Conservation (phyloP, 108 stramenopile species). For the Epithemia pelagica region DNA sequence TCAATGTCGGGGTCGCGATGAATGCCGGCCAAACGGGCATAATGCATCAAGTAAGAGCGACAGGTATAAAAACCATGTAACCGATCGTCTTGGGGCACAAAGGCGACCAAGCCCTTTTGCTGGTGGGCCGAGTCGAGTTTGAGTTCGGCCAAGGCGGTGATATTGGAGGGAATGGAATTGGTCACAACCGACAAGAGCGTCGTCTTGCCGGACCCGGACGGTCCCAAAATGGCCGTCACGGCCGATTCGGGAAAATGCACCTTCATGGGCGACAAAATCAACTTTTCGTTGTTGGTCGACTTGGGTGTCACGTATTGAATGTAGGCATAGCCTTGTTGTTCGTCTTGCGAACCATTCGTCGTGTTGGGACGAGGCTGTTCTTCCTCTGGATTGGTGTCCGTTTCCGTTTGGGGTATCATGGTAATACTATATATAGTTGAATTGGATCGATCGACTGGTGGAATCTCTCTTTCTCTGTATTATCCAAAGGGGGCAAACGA, state of each 20-base stretch:
- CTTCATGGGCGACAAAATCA: not conserved
- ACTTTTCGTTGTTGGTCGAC: not conserved
- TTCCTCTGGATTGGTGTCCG: too few relatives aligned
- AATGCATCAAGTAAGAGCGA: conserved; percentile 67
- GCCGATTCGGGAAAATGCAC: conserved; percentile 1
- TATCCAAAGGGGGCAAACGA: too few relatives aligned
- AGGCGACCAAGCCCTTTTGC: conserved; percentile 46
- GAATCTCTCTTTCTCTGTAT: too few relatives aligned
- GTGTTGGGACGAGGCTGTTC: too few relatives aligned
- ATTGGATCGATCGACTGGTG: too few relatives aligned
- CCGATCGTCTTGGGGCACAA: conserved; percentile 81
- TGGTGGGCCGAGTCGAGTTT: conserved; percentile 27
- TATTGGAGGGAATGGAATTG: conserved; percentile 27
- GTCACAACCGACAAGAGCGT: conserved; percentile 63
- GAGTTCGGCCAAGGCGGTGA: conserved; percentile 28
- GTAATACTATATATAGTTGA: too few relatives aligned
- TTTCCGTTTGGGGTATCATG: too few relatives aligned
- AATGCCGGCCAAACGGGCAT: conserved; percentile 47
- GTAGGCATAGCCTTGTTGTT: not conserved
- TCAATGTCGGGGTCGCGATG: conserved; percentile 43
- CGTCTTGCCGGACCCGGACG: conserved; percentile 21
- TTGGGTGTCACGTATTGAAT: not conserved
- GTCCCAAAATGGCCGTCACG: conserved; percentile 53
- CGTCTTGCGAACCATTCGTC: too few relatives aligned
- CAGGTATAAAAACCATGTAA: conserved; percentile 67